These are phyloP conservation scores for Suillus subalutaceus DNA, from an alignment of 768 basidiomycete genomes.

Conservation along the genomic window DNA sequence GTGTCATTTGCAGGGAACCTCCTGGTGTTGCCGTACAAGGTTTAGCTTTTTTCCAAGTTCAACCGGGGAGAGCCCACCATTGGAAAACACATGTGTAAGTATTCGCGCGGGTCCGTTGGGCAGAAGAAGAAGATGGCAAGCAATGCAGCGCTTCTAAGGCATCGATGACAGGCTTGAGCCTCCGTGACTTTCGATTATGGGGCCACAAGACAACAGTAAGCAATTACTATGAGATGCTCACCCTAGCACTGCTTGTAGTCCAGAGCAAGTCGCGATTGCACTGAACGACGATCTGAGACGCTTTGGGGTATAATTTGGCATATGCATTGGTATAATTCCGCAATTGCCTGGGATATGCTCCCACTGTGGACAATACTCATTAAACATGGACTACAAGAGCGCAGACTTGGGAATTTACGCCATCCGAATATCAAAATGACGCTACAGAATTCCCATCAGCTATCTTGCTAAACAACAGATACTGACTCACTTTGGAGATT, in stretches of 20 bases:
- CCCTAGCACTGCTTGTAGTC: constrained; percentile 16
- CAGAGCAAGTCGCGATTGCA: constrained; percentile 25
- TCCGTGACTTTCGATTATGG: constrained; percentile 21
- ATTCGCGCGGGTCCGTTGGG: constrained; percentile 20
- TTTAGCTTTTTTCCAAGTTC: neutral
- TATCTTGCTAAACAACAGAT: neutral
- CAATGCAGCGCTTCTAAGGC: constrained; percentile 28
- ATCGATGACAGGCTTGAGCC: constrained; percentile 25
- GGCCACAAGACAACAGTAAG: neutral
- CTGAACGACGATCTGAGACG: constrained; percentile 31
- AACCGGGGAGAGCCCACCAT: constrained; percentile 21
- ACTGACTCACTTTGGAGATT: constrained; percentile 25
- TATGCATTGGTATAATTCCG: constrained; percentile 27
- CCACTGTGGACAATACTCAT: constrained; percentile 20
- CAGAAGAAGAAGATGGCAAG: constrained; percentile 10
- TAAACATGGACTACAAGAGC: neutral
- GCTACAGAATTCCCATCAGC: constrained; percentile 9
- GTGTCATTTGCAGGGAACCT: constrained; percentile 24
- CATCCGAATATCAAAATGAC: constrained; percentile 34
- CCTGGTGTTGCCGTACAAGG: constrained; percentile 17
- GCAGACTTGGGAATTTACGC: constrained; percentile 18
- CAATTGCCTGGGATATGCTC: constrained; percentile 29
- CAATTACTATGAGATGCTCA: constrained; percentile 6
- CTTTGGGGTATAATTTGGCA: constrained; percentile 27
- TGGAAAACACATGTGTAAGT: constrained; percentile 33